Evolutionary conservation across 2,329 filamentous ascomycete species (phyloP), one percentile per base, ranked within the genome.

Genomic region (Diplodia intermedia): DNA sequence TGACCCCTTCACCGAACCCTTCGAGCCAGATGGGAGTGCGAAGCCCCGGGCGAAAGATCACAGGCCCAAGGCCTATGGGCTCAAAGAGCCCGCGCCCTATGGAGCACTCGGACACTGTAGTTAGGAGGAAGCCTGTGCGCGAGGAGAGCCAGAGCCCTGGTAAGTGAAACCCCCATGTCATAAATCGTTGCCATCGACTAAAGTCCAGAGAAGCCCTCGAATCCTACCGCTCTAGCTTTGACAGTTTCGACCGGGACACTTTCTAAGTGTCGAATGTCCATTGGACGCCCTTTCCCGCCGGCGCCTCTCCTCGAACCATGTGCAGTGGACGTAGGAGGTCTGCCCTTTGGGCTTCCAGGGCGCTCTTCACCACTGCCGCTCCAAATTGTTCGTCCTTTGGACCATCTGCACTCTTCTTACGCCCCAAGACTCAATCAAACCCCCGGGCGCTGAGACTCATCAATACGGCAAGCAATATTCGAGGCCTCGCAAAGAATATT

Each of bases 101-200:
- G n/a, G 85, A 89, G 65, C 90, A 92, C 68, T 87, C 90, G 9
- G 78, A 83, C 38, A 87, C 88, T 1, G 79, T 82, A 1, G 83
- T 79, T 33, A 70, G 77, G 61, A 77, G 78, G 69, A 78, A 78
- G 71, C 78, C 78, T 26, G 70, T 79, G 66, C 40, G 40, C 57
- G 47, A 65, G 68, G 33, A 14, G 23, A 68, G 57, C 38, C 47
- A 14, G 23, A 68, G 66, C 38, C 66, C 66, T 29, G 73, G 76
- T 79, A 75, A 33, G 76, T 73, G 55, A 68, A 47, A 18, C 38
- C 50, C 31, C 11, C 29, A n/a, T 23, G 7, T 36, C 29, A 9
- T 26, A 38, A 18, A 5, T 52, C 4, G 4, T 20, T 53, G 49
- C 15, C 40, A 26, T 53, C 29, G 26, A 60, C 61, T 49, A 47